These are phyloP conservation scores for Letharia lupina DNA, from an alignment of 495 filamentous ascomycete species.

Conservation along the genomic window DNA sequence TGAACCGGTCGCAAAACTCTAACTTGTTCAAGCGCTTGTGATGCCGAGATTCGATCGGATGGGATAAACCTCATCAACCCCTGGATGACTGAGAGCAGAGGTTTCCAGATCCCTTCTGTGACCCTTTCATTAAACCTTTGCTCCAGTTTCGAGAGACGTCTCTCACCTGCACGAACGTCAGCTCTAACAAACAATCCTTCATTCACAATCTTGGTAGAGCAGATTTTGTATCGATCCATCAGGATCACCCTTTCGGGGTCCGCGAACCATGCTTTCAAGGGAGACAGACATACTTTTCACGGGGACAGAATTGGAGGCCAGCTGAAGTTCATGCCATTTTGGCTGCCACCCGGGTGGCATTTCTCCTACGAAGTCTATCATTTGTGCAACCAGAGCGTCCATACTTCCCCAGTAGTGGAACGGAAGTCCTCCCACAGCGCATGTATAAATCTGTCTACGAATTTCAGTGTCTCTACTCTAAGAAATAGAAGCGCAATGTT, in stretches of 20 bases:
- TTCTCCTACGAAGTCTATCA: background rate
- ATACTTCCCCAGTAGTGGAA: background rate
- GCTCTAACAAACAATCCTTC: background rate
- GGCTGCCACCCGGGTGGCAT: background rate
- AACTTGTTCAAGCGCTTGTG: constrained; percentile 3
- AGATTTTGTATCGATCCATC: no score
- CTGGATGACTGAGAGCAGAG: background rate
- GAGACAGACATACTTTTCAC: background rate
- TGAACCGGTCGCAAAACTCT: no score
- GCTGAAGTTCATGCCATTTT: background rate
- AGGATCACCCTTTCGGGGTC: background rate
- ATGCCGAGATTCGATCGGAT: background rate
- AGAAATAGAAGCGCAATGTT: background rate
- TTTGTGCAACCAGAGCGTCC: background rate
- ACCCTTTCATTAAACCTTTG: background rate
- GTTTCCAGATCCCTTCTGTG: background rate
- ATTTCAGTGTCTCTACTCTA: background rate
- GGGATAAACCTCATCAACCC: background rate
- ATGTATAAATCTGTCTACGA: background rate
- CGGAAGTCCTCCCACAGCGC: background rate
- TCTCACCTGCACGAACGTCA: background rate
- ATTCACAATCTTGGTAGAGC: no score
- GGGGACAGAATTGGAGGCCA: background rate
- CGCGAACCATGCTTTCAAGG: background rate
- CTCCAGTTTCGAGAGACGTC: background rate